Evolutionary conservation across 176 grass and related monocot species (phyloP).

Genomic region (Aegilops speltoides): DNA sequence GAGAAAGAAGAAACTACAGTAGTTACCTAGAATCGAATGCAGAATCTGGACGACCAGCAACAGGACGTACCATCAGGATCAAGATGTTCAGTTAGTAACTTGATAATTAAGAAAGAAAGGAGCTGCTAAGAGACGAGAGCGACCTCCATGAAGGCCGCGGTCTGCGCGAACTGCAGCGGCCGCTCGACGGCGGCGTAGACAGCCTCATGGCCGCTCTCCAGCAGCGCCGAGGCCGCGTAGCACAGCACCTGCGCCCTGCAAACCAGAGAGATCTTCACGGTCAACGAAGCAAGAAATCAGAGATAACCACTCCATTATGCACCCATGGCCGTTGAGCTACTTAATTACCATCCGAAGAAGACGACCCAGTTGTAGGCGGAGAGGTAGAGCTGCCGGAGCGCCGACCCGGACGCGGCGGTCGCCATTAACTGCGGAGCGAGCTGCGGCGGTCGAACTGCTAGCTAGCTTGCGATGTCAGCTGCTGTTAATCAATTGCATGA

Average conservation of each 20-base stretch:
- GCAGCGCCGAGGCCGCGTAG: neutral
- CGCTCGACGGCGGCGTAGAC: neutral
- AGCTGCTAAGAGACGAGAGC: neutral
- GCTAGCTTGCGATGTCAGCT: too few species aligned
- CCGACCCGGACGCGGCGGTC: neutral
- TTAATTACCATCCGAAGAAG: conserved; percentile 31
- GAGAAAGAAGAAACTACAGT: neutral
- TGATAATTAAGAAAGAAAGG: too few species aligned
- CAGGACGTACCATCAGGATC: neutral
- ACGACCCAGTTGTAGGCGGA: conserved; percentile 46
- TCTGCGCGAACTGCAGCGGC: neutral
- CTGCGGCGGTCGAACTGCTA: neutral
- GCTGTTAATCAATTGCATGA: too few species aligned
- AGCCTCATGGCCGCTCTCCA: neutral
- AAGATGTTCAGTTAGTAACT: neutral
- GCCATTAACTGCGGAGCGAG: too few species aligned
- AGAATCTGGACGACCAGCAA: conserved; percentile 25
- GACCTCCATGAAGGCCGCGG: conserved; percentile 41
- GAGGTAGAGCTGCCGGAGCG: conserved; percentile 40
- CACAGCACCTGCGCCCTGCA: neutral
- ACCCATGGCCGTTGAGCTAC: too few species aligned
- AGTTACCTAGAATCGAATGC: conserved; percentile 39
- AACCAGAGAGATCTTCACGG: too few species aligned
- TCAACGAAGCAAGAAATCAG: too few species aligned
- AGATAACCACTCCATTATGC: too few species aligned